phyloP scores from a whole-genome alignment of 805 yeast species.

The Sugiyamaella valdiviana region DNA sequence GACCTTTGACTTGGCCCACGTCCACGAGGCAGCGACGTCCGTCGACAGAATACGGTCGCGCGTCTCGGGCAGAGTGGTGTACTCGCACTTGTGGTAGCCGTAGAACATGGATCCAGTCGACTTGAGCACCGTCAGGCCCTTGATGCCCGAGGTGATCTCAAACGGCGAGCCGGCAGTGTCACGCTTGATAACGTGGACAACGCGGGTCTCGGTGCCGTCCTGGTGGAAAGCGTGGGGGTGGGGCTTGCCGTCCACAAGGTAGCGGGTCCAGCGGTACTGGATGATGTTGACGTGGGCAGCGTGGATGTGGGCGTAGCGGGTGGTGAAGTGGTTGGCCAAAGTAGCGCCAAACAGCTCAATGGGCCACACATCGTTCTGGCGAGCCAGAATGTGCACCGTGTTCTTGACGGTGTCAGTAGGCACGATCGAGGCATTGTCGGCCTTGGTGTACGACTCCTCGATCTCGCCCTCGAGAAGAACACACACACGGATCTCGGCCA shows the following conservation, averaged over 20 bases:
- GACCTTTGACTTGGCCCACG: constrained; percentile 47
- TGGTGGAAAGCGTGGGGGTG: constrained; percentile 82
- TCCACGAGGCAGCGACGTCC: constrained; percentile 71
- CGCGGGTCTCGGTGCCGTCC: constrained; percentile 77
- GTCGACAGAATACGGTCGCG: constrained; percentile 82
- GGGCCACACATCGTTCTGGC: constrained; percentile 79
- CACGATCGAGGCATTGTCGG: constrained; percentile 82
- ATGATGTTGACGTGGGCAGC: constrained; percentile 61
- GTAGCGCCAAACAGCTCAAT: constrained; percentile 85
- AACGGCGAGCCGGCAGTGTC: constrained; percentile 37
- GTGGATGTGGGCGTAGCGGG: constrained; percentile 69
- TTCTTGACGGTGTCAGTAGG: constrained; percentile 94
- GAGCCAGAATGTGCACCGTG: constrained; percentile 78
- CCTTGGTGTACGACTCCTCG: constrained; percentile 75
- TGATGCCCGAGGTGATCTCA: constrained; percentile 59
- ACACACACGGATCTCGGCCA: constrained; percentile 77
- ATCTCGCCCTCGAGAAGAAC: constrained; percentile 72
- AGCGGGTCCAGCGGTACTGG: constrained; percentile 78
- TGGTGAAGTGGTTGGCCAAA: constrained; percentile 72
- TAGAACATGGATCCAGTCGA: constrained; percentile 91
- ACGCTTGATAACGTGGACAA: constrained; percentile 34
- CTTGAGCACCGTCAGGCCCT: constrained; percentile 77
- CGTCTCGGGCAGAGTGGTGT: constrained; percentile 80
- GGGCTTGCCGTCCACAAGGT: constrained; percentile 61
- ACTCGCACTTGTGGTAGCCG: constrained; percentile 80